Conservation (phyloP, 1,284 basidiomycete species). For the Ustilago loliicola region DNA sequence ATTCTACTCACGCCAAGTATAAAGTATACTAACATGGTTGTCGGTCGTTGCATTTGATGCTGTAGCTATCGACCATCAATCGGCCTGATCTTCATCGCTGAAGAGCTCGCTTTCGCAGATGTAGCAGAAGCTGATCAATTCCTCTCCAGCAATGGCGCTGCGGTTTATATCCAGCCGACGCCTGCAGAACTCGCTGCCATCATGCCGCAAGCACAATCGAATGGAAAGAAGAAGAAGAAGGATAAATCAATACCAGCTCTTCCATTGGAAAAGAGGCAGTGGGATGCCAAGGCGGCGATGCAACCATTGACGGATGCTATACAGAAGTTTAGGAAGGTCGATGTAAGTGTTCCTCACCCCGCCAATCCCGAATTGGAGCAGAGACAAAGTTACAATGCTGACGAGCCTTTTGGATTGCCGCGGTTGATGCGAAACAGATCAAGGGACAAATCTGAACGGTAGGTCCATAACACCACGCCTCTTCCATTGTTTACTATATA, state of each 20-base stretch:
- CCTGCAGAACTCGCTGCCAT: constrained; percentile 50
- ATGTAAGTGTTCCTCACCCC: constrained; percentile 47
- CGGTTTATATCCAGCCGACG: constrained; percentile 75
- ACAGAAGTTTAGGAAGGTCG: constrained; percentile 73
- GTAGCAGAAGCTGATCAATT: constrained; percentile 79
- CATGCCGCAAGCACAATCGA: constrained; percentile 6
- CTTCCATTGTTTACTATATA: not conserved
- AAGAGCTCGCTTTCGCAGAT: constrained; percentile 86
- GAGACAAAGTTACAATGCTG: not conserved
- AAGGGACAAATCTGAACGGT: constrained; percentile 56
- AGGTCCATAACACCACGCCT: not conserved
- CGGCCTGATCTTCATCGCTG: constrained; percentile 81
- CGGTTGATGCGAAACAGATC: constrained; percentile 22
- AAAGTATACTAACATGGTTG: not conserved
- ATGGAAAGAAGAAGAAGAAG: constrained; percentile 39
- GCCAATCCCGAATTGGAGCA: not conserved
- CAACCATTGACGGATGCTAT: constrained; percentile 71
- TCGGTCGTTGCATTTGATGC: too few relatives aligned
- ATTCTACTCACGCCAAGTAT: too few relatives aligned
- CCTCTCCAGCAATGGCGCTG: constrained; percentile 79
- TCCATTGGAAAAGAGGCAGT: constrained; percentile 65
- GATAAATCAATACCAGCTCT: constrained; percentile 36
- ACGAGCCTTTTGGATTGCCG: not conserved
- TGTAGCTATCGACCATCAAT: constrained; percentile 71
- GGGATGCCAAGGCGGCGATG: constrained; percentile 74